Conservation (phyloP, 2,329 filamentous ascomycete species). For the Neonectria faginata region DNA sequence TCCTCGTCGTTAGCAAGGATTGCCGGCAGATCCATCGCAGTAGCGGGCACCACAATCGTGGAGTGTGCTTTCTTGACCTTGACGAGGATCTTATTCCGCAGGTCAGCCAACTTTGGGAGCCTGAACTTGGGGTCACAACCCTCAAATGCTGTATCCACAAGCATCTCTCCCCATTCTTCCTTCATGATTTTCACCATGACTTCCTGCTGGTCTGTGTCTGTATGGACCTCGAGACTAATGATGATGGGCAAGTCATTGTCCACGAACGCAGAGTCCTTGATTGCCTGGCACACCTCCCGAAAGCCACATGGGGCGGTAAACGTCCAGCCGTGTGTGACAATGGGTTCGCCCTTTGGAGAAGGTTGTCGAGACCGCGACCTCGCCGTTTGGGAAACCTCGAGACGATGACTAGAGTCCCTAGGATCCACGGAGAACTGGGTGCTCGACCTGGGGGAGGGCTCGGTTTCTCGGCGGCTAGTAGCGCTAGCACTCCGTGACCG, state of each 20-base stretch:
- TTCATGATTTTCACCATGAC: slow-evolving; percentile 95
- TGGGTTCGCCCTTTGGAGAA: slow-evolving; percentile 71
- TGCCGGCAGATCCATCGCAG: slow-evolving; percentile 49
- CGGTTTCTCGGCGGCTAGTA: slow-evolving; percentile 49
- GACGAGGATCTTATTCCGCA: slow-evolving; percentile 84
- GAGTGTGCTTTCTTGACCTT: slow-evolving; percentile 76
- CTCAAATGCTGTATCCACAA: slow-evolving; percentile 71
- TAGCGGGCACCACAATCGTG: slow-evolving; percentile 47
- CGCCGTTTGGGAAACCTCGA: slow-evolving; percentile 46
- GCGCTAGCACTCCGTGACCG: slow-evolving; percentile 57
- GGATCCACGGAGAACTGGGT: slow-evolving; percentile 43
- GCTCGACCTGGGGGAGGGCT: slow-evolving; percentile 49
- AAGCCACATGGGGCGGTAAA: slow-evolving; percentile 89
- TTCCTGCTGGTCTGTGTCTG: slow-evolving; percentile 83
- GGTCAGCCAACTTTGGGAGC: slow-evolving; percentile 76
- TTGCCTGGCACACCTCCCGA: slow-evolving; percentile 84
- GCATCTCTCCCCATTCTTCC: slow-evolving; percentile 81
- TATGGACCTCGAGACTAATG: slow-evolving; percentile 92
- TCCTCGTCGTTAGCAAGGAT: slow-evolving; percentile 52
- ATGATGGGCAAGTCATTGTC: slow-evolving; percentile 84
- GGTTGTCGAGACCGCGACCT: slow-evolving; percentile 39
- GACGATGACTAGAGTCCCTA: slow-evolving; percentile 51
- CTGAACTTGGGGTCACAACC: slow-evolving; percentile 63
- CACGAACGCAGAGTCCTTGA: slow-evolving; percentile 82
- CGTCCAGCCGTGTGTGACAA: slow-evolving; percentile 86